Base-by-base conservation (phyloP, 129 eudicot genomes). In the Artemisia annua region DNA sequence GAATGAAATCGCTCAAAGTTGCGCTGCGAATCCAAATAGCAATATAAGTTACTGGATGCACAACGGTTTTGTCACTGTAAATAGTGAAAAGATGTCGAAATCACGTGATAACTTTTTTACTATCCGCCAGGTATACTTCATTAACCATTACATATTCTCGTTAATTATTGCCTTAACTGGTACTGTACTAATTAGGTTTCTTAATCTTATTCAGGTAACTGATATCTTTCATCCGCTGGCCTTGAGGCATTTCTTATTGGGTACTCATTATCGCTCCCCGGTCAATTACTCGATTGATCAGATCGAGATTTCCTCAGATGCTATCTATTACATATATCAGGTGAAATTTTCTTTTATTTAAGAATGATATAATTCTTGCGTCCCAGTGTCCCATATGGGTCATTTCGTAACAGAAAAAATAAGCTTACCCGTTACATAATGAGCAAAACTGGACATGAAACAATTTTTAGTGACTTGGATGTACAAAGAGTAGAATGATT, bases 1-100 rank as follows among this genome's bases (percentile, higher is more conserved):
- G 46, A 89, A 93, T 78, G 98, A 93, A 78, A 83, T 89, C 50
- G 97, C 98, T 18, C 96, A 89, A 60, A 89, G 95, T 48, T 93
- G 90, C 65, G 98, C 98, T 28, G 91, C 98, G 28, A 87, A 92
- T 83, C 80, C 89, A 18, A 83, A 87, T 75, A 79, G 92, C 78
- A 82, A 83, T 77, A 72, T 93, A 7, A 84, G 72, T 72, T 89
- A 84, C 85, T 93, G 98, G 98, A 65, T 93, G 69, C 98, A 93
- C 68, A 93, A 93, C 26, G 98, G 98, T 17, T 87, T 89, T 82
- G 97, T 93, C 26, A 89, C 87, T 32, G 78, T 87, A 49, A 82
- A 93, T 77, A 92, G 86, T 39, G 90, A 84, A 82, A 93, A 93
- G 72, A 89, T 93, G 97, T 86, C 96, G 8, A 93, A 89, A 73